These are phyloP conservation scores for Brettanomyces bruxellensis DNA, from an alignment of 805 yeast species.

Conservation along the genomic window DNA sequence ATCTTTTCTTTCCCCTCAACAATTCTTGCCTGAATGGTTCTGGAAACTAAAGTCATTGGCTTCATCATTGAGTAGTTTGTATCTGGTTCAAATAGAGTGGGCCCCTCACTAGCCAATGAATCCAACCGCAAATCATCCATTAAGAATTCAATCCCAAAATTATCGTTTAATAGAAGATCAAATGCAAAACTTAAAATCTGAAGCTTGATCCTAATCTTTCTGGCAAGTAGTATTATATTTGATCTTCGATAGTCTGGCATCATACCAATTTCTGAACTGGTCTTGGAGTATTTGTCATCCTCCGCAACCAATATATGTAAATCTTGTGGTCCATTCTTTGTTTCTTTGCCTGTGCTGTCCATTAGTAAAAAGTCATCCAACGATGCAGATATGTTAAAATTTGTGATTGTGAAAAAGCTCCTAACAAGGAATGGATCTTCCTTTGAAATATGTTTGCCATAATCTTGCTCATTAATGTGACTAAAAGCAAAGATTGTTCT, in stretches of 20 bases:
- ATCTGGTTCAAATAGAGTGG: slow-evolving; percentile 14
- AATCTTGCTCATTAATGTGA: slow-evolving; percentile 6
- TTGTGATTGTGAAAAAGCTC: slow-evolving; percentile 14
- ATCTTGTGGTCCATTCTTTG: not conserved
- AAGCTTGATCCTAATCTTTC: slow-evolving; percentile 8
- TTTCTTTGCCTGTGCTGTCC: not conserved
- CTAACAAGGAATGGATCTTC: slow-evolving; percentile 14
- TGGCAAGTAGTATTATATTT: not conserved
- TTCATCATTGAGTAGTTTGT: slow-evolving; percentile 9
- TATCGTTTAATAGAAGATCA: slow-evolving; percentile 8
- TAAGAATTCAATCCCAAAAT: slow-evolving; percentile 6
- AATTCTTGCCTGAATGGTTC: slow-evolving; percentile 15
- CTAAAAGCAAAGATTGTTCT: slow-evolving; percentile 3
- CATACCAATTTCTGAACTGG: not conserved
- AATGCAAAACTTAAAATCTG: slow-evolving; percentile 17
- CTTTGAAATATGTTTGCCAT: slow-evolving; percentile 5
- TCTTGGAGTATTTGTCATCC: not conserved
- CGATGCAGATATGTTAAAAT: slow-evolving; percentile 8
- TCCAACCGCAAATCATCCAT: slow-evolving; percentile 20
- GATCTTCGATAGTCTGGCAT: not conserved
- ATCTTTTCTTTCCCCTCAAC: slow-evolving; percentile 3
- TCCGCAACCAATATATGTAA: not conserved
- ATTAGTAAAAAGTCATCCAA: slow-evolving; percentile 9
- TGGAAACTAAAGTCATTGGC: slow-evolving; percentile 9
- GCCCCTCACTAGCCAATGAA: slow-evolving; percentile 16